Evolutionary conservation across 129 eudicot genomes (phyloP).

Genomic region (Escallonia rubra): DNA sequence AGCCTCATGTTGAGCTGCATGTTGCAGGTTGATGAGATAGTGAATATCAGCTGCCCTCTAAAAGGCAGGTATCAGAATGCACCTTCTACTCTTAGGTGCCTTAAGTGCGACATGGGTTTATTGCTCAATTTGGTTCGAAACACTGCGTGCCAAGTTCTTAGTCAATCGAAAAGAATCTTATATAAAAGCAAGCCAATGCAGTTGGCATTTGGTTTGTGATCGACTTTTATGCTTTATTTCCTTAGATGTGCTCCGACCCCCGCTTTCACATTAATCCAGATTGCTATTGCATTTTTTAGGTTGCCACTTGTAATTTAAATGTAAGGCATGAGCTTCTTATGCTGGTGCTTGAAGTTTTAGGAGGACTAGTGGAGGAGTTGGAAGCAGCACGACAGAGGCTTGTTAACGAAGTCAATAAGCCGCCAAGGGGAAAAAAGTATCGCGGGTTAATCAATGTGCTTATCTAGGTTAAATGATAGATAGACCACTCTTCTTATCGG

Average conservation of each 20-base stretch:
- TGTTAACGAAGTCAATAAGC: slow-evolving; percentile 81
- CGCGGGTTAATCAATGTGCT: neutral
- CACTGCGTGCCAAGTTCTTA: no score
- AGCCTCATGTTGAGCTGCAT: slow-evolving; percentile 2
- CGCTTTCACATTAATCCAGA: neutral
- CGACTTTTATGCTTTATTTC: neutral
- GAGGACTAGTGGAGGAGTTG: slow-evolving; percentile 78
- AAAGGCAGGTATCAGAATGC: no score
- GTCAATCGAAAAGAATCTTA: no score
- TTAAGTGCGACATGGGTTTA: no score
- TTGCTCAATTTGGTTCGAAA: no score
- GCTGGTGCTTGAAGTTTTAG: slow-evolving; percentile 86
- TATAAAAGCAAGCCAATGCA: neutral
- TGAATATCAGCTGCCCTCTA: slow-evolving; percentile 77
- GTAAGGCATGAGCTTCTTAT: slow-evolving; percentile 76
- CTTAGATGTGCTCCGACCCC: neutral
- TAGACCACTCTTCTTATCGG: neutral
- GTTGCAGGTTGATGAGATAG: slow-evolving; percentile 80
- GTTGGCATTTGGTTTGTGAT: neutral
- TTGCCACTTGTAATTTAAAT: slow-evolving; percentile 62
- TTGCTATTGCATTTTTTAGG: slow-evolving; percentile 31
- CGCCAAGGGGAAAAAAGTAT: slow-evolving; percentile 95
- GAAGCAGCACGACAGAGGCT: slow-evolving; percentile 83
- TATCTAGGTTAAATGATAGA: neutral
- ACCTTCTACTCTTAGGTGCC: no score